Conservation (phyloP, 1,284 basidiomycete species). For the Pascua guehoae region DNA sequence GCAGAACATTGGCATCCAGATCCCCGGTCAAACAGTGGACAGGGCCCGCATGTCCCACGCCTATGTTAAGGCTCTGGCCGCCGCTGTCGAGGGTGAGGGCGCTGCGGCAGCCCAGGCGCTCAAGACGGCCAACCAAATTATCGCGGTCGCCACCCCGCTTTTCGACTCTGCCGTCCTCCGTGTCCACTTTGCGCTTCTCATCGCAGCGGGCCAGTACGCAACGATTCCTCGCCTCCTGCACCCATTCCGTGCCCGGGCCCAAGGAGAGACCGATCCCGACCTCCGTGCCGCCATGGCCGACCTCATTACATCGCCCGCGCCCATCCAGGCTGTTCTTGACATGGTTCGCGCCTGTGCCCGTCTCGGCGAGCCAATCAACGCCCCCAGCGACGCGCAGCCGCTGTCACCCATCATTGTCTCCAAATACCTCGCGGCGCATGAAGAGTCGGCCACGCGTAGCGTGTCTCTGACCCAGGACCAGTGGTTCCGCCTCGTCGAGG, state of each 20-base stretch:
- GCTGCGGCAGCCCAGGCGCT: slow-evolving; percentile 51
- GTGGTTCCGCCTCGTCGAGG: slow-evolving; percentile 19
- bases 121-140: slow-evolving; percentile 16
- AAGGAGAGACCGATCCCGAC: not conserved
- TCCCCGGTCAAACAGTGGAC: not conserved
- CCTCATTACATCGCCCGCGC: slow-evolving; percentile 6
- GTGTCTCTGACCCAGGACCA: slow-evolving; percentile 1
- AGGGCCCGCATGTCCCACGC: not conserved
- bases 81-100: slow-evolving; percentile 54
- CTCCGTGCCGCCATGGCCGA: slow-evolving; percentile 1
- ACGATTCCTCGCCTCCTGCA: slow-evolving; percentile 13
- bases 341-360: slow-evolving; percentile 15
- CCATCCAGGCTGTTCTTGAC: slow-evolving; percentile 14
- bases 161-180: slow-evolving; percentile 6
- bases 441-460: not conserved
- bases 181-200: slow-evolving; percentile 12
- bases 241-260: not conserved
- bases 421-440: slow-evolving; percentile 19
- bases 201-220: slow-evolving; percentile 8
- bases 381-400: slow-evolving; percentile 1
- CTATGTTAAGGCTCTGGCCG: slow-evolving; percentile 34
- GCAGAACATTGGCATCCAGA: not conserved
- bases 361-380: slow-evolving; percentile 9
- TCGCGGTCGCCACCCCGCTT: not conserved
- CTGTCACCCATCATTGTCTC: slow-evolving; percentile 20